Evolutionary conservation across 495 filamentous ascomycete species (phyloP).

Genomic region (Neurospora discreta): DNA sequence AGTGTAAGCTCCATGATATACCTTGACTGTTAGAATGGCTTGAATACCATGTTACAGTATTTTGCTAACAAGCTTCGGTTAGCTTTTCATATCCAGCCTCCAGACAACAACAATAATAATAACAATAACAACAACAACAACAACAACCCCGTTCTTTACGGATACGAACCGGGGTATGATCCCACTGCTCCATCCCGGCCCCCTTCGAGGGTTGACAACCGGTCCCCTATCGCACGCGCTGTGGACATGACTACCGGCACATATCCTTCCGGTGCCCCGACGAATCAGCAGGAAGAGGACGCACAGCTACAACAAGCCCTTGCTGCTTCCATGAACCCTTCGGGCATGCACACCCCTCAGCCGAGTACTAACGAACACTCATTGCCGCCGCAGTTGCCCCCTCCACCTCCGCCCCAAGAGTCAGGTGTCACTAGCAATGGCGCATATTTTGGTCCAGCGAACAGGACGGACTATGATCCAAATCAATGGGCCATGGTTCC

Average conservation of each 20-base stretch:
- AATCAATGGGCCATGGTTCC: slow-evolving; percentile 67
- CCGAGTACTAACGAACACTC: slow-evolving; percentile 27
- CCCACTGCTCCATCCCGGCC: slow-evolving; percentile 54
- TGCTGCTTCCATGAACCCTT: slow-evolving; percentile 16
- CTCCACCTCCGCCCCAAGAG: slow-evolving; percentile 31
- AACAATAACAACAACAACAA: slow-evolving; percentile 28
- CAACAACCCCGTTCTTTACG: slow-evolving; percentile 20
- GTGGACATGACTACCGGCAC: slow-evolving; percentile 24
- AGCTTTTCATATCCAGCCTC: slow-evolving; percentile 49
- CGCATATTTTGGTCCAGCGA: slow-evolving; percentile 59
- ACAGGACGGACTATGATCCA: slow-evolving; percentile 58
- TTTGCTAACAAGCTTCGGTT: background rate
- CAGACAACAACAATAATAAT: slow-evolving; percentile 28
- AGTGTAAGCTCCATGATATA: background rate
- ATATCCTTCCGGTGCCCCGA: slow-evolving; percentile 10
- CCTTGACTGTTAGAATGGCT: background rate
- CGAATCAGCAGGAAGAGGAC: slow-evolving; percentile 20
- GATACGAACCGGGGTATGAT: slow-evolving; percentile 25
- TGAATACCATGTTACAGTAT: background rate
- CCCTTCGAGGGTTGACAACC: slow-evolving; percentile 51
- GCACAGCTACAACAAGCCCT: slow-evolving; percentile 27
- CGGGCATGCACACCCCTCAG: slow-evolving; percentile 6
- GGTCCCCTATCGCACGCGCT: slow-evolving; percentile 32
- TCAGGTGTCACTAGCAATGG: slow-evolving; percentile 28
- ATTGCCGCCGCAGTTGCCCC: slow-evolving; percentile 27